phyloP scores from a whole-genome alignment of 129 eudicot genomes.

The Silybum marianum region DNA sequence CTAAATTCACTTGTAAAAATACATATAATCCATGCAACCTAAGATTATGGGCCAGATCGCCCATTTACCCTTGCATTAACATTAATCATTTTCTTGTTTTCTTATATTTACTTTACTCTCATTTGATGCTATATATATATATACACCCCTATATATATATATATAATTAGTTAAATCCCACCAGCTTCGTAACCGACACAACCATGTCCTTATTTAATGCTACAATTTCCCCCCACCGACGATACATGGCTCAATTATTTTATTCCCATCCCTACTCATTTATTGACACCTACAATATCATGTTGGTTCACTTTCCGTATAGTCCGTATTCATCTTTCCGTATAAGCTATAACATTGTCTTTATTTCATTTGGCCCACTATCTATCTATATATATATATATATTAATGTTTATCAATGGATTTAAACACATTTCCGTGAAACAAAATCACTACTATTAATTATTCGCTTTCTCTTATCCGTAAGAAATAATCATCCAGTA shows the following conservation, averaged over 20 bases:
- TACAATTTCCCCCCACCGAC: conserved; percentile 55
- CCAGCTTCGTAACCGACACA: conserved; percentile 33
- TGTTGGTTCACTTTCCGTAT: conserved; percentile 49
- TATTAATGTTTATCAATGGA: neutral
- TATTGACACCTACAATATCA: conserved; percentile 32
- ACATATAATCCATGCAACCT: too few species aligned
- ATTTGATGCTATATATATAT: too few species aligned
- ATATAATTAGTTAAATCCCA: neutral
- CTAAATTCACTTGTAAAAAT: too few species aligned
- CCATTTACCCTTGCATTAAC: neutral
- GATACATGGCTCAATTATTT: conserved; percentile 24
- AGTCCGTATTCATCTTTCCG: conserved; percentile 53
- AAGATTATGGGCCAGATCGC: neutral
- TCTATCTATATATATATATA: too few species aligned
- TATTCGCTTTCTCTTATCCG: neutral
- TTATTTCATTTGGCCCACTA: conserved; percentile 24
- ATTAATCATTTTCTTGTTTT: neutral
- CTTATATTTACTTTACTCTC: too few species aligned
- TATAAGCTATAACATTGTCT: neutral
- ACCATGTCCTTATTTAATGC: conserved; percentile 37
- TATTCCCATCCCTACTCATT: conserved; percentile 44
- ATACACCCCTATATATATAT: too few species aligned
- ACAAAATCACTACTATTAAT: neutral
- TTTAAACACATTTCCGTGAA: neutral
- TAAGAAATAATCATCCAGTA: neutral